Evolutionary conservation across 75 land plant genomes (phyloP), one percentile per base, ranked within the genome.

Genomic region (Cryptomeria japonica): DNA sequence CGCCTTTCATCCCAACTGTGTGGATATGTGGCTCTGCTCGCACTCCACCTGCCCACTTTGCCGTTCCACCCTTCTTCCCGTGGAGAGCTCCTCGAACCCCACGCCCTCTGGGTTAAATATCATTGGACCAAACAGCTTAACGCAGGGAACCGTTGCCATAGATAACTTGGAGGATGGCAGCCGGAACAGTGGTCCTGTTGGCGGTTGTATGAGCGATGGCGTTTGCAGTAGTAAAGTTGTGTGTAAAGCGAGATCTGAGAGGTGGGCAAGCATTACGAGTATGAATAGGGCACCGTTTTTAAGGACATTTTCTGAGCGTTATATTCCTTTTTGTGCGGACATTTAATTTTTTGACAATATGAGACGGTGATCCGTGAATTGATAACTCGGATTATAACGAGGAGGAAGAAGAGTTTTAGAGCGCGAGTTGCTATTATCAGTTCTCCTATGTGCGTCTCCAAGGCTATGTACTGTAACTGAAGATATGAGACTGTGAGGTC

Each of bases 1-100:
- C 64, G 85, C 84, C 31, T 92, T 92, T 70, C 93, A 92, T 42
- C 53, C 64, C 22, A 80, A 73, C 49, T 90, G 92, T 87, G 91
- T 90, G 55, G 92, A 90, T 11, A 78, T 64, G 38, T 92, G 92
- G 92, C 80, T 90, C 51, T 61, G 46, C 10, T 86, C 89, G 38
- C 92, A 92, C 80, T 73, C 93, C 36, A 88, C 93, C 25, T 90
- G 93, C 72, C 93, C 93, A 14, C 76, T 90, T 8, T 92, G 93
- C 79, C 87, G 93, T 3, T 61, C 39, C 64, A 88, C 87, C 70
- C 61, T 88, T 12, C 9, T 77, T 42, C 84, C 51, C n/a, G n/a
- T 2, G 25, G 64, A 58, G 5, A 5, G 19, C 3, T 18, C 4
- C 61, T 51, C 55, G 7, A 19, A 19, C 6, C 5, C 2, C 64